Evolutionary conservation across 257 asterid genomes (phyloP).

Genomic region (Phtheirospermum japonicum): DNA sequence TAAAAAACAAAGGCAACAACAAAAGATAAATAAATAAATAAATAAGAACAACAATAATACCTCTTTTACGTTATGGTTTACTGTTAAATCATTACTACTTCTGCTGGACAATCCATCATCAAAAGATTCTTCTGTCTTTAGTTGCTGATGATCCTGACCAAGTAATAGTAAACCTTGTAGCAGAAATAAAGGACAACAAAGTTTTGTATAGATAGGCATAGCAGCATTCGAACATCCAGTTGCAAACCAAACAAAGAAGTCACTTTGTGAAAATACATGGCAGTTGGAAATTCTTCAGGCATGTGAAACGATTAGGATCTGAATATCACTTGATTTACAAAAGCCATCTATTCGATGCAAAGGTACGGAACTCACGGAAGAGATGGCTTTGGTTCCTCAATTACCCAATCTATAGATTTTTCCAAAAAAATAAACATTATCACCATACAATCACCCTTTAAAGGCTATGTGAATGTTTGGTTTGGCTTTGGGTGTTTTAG

Average conservation of each 20-base stretch:
- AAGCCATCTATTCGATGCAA: not conserved
- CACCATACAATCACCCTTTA: too few relatives aligned
- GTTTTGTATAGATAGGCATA: not conserved
- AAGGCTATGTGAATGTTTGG: not conserved
- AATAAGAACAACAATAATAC: constrained; percentile 27
- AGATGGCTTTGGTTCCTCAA: constrained; percentile 1
- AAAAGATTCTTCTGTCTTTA: constrained; percentile 41
- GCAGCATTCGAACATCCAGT: constrained; percentile 11
- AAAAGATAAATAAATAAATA: constrained; percentile 8
- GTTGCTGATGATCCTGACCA: constrained; percentile 38
- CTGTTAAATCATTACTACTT: constrained; percentile 27
- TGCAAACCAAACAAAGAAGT: constrained; percentile 2
- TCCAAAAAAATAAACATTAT: not conserved
- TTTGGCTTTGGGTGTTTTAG: not conserved
- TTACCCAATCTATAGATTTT: constrained; percentile 2
- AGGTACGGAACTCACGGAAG: not conserved
- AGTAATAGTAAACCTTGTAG: constrained; percentile 22
- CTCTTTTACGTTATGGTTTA: constrained; percentile 31
- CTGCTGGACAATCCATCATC: constrained; percentile 29
- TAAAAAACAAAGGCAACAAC: not conserved
- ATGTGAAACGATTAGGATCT: not conserved
- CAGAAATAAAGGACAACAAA: constrained; percentile 17
- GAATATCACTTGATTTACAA: constrained; percentile 10
- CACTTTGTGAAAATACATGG: not conserved
- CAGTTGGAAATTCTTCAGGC: constrained; percentile 6